Evolutionary conservation across 1,139 yeast species (phyloP), one percentile per base, ranked within the genome.

Genomic region (Pichia sp.): DNA sequence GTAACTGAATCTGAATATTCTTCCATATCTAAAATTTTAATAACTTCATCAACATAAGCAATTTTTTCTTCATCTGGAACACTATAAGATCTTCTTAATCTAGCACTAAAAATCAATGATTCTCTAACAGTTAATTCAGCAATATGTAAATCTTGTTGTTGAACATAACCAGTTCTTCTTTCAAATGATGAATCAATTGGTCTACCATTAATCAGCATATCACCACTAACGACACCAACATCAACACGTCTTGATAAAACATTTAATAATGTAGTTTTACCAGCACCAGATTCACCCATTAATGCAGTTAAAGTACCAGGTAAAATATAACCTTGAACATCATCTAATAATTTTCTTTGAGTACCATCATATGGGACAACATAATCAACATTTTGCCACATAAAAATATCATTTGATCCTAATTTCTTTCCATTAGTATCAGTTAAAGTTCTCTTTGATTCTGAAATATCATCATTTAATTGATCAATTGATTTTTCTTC

Each of bases 231-330:
- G 32, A 66, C 64, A 46, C 77, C 78, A 51, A 63, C 61, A 42
- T 69, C 70, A 36, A 69, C 57, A 55, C 80, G 63, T 47, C 70
- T 73, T 22, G 83, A 75, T 46, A 78, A 61, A 33, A 72, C 69
- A 51, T 77, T 76, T 51, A 78, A 65, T 41, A 78, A 56, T 1
- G 84, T 78, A 1, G 84, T 77, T 55, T 78, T 78, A 56, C 84
- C 84, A 31, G 83, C 82, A 51, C 84, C 84, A 11, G 83, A 76
- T 52, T 76, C 82, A 42, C 84, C 84, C 82, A 78, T 77, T 35
- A 78, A 57, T 4, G 78, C 78, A 32, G 78, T 74, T 49, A 74
- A 57, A 1, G 72, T 70, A 33, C 80, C 81, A 2, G 80, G 79
- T 37, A 64, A 62, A 53, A 75, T 73, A 50, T 61, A 76, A 14